A percentile compares a stretch with the other conserved stretches of the same genome.
Evolutionary conservation across 2,329 filamentous ascomycete genomes (phyloP).

Genomic region (Tolypocladium tundrense): DNA sequence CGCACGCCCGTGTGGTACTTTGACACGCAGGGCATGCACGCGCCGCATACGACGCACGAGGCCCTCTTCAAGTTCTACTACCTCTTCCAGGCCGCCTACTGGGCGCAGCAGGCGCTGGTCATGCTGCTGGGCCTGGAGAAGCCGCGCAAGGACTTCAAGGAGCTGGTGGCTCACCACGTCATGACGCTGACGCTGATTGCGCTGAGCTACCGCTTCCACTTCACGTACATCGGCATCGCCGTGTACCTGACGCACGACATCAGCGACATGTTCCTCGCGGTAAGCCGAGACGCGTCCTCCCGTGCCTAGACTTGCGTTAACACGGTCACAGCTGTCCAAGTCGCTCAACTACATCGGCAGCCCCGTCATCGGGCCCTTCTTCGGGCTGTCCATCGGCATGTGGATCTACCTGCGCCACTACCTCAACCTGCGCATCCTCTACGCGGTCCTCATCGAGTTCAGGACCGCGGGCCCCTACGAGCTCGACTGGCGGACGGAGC

Average conservation of each 20-base stretch:
- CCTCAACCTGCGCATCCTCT: conserved; percentile 68
- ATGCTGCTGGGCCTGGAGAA: conserved; percentile 81
- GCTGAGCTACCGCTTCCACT: conserved; percentile 90
- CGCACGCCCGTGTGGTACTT: conserved; percentile 92
- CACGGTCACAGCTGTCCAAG: conserved; percentile 55
- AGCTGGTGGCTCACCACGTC: conserved; percentile 84
- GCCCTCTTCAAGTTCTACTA: conserved; percentile 91
- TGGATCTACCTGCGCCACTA: conserved; percentile 91
- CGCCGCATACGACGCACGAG: conserved; percentile 75
- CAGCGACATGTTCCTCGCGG: conserved; percentile 85
- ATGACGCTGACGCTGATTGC: conserved; percentile 77
- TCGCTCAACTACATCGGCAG: conserved; percentile 83
- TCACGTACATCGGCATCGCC: conserved; percentile 89
- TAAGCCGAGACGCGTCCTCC: not conserved
- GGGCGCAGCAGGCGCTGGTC: conserved; percentile 92
- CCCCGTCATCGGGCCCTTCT: conserved; percentile 68
- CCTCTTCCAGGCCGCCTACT: conserved; percentile 87
- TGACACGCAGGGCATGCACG: conserved; percentile 84
- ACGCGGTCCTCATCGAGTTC: conserved; percentile 66
- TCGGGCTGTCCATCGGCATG: conserved; percentile 65
- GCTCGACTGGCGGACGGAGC: conserved; percentile 64
- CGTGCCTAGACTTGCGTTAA: not conserved
- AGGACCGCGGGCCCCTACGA: conserved; percentile 63
- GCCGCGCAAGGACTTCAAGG: conserved; percentile 88
- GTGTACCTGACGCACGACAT: conserved; percentile 95